These are phyloP conservation scores for Phoma herbarum DNA, from an alignment of 2,329 filamentous ascomycete species.

Conservation along the genomic window DNA sequence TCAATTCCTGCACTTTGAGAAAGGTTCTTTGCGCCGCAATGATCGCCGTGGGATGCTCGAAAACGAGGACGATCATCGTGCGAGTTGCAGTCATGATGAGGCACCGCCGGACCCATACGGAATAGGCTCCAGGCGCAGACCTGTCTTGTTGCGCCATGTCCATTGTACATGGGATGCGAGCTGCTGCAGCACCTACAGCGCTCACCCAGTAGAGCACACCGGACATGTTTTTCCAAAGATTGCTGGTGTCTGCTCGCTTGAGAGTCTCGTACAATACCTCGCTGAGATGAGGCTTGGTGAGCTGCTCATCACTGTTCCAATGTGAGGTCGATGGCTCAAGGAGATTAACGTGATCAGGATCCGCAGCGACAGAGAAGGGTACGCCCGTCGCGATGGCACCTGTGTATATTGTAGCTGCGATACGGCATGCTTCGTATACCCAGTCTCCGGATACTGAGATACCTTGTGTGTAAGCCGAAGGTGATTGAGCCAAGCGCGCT, in stretches of 20 bases:
- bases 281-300: constrained; percentile 24
- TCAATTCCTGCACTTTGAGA: constrained; percentile 40
- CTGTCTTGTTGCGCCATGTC: constrained; percentile 22
- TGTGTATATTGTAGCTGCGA: constrained; percentile 46
- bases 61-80: constrained; percentile 37
- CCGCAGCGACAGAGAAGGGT: constrained; percentile 42
- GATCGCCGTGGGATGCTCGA: constrained; percentile 39
- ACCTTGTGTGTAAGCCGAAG: constrained; percentile 36
- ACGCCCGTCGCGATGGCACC: constrained; percentile 38
- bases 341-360: constrained; percentile 12
- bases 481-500: constrained; percentile 28
- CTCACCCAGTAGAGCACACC: constrained; percentile 49
- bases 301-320: not conserved
- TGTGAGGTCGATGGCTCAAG: not conserved
- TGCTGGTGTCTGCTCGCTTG: constrained; percentile 32
- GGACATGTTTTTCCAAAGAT: constrained; percentile 46
- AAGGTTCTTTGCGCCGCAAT: constrained; percentile 37
- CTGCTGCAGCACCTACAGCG: constrained; percentile 43
- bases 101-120: constrained; percentile 38
- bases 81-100: constrained; percentile 43
- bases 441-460: constrained; percentile 37
- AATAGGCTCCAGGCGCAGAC: constrained; percentile 24
- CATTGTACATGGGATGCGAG: constrained; percentile 28
- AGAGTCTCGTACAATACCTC: constrained; percentile 37
- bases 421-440: constrained; percentile 48